Evolutionary conservation across 352 stramenopile genomes (phyloP).

Genomic region (Blastocystis sp.): DNA sequence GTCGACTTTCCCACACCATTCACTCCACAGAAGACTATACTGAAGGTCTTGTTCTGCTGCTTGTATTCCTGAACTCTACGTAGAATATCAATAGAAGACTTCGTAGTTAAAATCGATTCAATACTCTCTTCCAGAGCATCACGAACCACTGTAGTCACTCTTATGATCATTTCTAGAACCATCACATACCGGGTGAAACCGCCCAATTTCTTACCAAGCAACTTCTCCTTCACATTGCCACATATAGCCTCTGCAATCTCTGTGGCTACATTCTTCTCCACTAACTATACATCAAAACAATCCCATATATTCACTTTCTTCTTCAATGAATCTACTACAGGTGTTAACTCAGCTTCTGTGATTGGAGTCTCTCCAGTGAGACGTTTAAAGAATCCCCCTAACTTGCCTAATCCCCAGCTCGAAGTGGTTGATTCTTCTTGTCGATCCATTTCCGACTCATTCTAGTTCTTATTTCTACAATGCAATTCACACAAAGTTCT

Average conservation of each 20-base stretch:
- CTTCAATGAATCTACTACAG: conserved; percentile 87
- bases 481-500: conserved; percentile 40
- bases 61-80: conserved; percentile 78
- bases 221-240: conserved; percentile 85
- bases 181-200: conserved; percentile 79
- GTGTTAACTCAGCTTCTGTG: conserved; percentile 84
- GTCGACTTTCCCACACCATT: conserved; percentile 99
- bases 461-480: neutral
- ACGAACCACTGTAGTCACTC: conserved; percentile 85
- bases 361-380: conserved; percentile 88
- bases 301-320: conserved; percentile 75
- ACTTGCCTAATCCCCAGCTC: conserved; percentile 45
- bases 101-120: conserved; percentile 88
- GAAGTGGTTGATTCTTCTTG: conserved; percentile 26
- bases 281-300: conserved; percentile 75
- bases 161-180: conserved; percentile 64
- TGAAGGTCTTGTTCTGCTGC: conserved; percentile 83
- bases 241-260: conserved; percentile 91
- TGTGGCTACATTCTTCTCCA: conserved; percentile 93
- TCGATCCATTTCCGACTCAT: conserved; percentile 63
- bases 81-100: conserved; percentile 90
- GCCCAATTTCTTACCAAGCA: conserved; percentile 89
- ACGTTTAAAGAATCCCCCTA: conserved; percentile 79
- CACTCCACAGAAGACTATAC: conserved; percentile 95
- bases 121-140: conserved; percentile 89